These are phyloP conservation scores for Sarcomyxa edulis DNA, from an alignment of 768 basidiomycete genomes.

Conservation along the genomic window DNA sequence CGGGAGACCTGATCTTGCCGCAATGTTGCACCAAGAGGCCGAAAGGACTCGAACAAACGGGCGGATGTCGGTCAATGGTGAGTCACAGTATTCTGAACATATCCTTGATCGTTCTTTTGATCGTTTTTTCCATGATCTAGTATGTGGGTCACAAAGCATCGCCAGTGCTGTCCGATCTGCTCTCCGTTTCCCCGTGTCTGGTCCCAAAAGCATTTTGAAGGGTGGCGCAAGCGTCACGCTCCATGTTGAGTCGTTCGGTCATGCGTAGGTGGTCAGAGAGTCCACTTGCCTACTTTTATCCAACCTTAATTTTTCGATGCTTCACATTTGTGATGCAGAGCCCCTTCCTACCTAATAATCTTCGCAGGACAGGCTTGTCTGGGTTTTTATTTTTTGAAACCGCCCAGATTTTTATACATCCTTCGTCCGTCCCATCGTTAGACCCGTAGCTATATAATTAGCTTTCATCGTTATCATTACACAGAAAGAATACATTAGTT, in stretches of 20 bases:
- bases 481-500: too few species aligned
- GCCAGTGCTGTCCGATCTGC: constrained; percentile 27
- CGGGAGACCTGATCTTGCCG: constrained; percentile 38
- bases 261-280: too few species aligned
- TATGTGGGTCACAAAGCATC: constrained; percentile 34
- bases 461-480: too few species aligned
- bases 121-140: constrained; percentile 14
- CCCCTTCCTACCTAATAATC: too few species aligned
- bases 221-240: constrained; percentile 30
- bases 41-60: constrained; percentile 19
- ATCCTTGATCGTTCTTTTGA: neutral
- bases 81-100: constrained; percentile 3
- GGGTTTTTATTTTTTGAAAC: too few species aligned
- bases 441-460: too few species aligned
- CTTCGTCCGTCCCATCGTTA: too few species aligned
- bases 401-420: too few species aligned
- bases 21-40: constrained; percentile 32
- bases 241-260: constrained; percentile 31
- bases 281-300: too few species aligned
- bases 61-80: constrained; percentile 36
- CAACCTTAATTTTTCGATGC: too few species aligned
- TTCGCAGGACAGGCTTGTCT: too few species aligned
- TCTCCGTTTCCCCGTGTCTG: constrained; percentile 25
- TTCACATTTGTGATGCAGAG: too few species aligned
- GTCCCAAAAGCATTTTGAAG: constrained; percentile 21